phyloP scores from a whole-genome alignment of 345 rosid species.

The Lumnitzera littorea region DNA sequence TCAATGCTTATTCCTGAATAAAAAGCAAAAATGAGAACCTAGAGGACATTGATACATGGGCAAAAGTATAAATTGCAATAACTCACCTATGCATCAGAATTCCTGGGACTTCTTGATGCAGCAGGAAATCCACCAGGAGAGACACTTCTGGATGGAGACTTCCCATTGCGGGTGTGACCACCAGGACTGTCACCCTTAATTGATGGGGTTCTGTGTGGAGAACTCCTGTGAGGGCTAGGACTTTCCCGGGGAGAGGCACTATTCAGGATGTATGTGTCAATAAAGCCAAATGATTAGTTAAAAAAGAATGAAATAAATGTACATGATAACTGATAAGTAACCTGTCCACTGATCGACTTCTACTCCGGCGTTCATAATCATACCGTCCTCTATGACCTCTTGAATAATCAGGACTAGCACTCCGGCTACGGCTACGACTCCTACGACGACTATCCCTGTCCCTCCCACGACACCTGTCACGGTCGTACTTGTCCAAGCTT shows the following conservation, averaged over 20 bases:
- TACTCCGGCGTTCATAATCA: constrained; percentile 35
- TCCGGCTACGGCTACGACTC: constrained; percentile 38
- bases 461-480: constrained; percentile 32
- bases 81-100: no score
- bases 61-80: no score
- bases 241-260: constrained; percentile 42
- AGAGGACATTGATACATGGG: no score
- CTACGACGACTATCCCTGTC: constrained; percentile 29
- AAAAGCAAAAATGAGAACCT: no score
- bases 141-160: constrained; percentile 28
- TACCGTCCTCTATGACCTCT: constrained; percentile 38
- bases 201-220: constrained; percentile 27
- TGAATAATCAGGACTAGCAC: constrained; percentile 42
- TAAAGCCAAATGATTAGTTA: not conserved
- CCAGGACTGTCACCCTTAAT: constrained; percentile 27
- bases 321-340: constrained; percentile 3
- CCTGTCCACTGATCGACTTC: constrained; percentile 43
- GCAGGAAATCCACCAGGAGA: constrained; percentile 26
- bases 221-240: constrained; percentile 30
- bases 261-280: not conserved
- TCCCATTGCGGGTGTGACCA: constrained; percentile 19
- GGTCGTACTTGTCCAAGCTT: constrained; percentile 38
- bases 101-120: constrained; percentile 13
- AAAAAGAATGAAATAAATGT: not conserved
- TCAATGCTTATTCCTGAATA: no score